These are phyloP conservation scores for Coemansia sp. DNA, from an alignment of 192 early-diverging fungal species.

Conservation along the genomic window DNA sequence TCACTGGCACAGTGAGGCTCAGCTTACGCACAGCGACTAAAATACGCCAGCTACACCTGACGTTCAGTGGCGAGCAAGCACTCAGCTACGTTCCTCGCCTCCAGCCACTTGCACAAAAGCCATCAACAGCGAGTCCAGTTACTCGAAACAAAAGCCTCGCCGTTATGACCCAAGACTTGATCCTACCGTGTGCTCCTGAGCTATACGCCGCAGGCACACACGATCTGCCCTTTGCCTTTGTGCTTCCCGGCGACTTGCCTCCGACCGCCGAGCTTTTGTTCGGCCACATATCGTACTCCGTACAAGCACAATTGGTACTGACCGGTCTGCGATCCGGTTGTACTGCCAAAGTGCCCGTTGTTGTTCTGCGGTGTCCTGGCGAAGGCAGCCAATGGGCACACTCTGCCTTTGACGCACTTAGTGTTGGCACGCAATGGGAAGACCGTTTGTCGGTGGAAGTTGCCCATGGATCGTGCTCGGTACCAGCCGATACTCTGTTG, in stretches of 20 bases:
- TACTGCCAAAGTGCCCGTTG: constrained; percentile 2
- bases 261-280: constrained; percentile 12
- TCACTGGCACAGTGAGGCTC: constrained; percentile 20
- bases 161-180: constrained; percentile 5
- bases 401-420: constrained; percentile 22
- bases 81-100: constrained; percentile 5
- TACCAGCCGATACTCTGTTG: neutral
- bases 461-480: constrained; percentile 6
- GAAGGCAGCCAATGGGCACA: constrained; percentile 26
- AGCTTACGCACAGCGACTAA: constrained; percentile 13
- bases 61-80: constrained; percentile 16
- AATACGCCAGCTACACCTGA: constrained; percentile 10
- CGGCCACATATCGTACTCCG: constrained; percentile 16
- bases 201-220: constrained; percentile 21
- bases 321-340: constrained; percentile 17
- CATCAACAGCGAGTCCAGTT: neutral
- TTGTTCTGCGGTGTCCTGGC: constrained; percentile 21
- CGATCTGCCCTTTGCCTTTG: constrained; percentile 21
- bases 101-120: neutral
- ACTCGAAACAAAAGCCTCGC: constrained; percentile 10
- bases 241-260: constrained; percentile 18
- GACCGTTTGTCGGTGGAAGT: constrained; percentile 9
- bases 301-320: constrained; percentile 15
- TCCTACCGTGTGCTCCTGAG: neutral
- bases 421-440: constrained; percentile 18